phyloP scores from a whole-genome alignment of 306 rosid species.

The Neltuma alba region DNA sequence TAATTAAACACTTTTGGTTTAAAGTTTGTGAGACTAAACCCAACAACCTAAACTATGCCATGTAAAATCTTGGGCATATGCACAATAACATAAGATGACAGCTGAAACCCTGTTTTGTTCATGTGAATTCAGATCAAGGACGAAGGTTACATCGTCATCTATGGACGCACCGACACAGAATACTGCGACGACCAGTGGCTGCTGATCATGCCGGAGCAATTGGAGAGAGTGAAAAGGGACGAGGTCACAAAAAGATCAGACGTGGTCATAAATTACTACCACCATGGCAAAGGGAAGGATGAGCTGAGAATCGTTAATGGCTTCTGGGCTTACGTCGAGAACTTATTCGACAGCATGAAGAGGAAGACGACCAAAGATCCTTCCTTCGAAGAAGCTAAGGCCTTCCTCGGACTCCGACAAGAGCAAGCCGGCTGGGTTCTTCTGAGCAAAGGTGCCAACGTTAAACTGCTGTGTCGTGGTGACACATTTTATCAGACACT shows the following conservation, averaged over 20 bases:
- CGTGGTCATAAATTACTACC: constrained; percentile 30
- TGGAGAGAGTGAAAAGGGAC: constrained; percentile 36
- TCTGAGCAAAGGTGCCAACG: constrained; percentile 48
- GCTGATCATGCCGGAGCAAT: background rate
- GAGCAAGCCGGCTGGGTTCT: constrained; percentile 44
- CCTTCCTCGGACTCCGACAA: constrained; percentile 37
- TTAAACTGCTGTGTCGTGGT: constrained; percentile 37
- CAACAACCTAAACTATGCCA: no score
- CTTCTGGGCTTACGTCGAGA: constrained; percentile 46
- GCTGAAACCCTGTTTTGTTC: background rate
- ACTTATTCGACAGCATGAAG: constrained; percentile 39
- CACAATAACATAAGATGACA: no score
- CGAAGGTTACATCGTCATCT: constrained; percentile 44
- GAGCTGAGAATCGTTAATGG: constrained; percentile 3
- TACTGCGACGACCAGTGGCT: constrained; percentile 12
- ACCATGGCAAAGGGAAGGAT: constrained; percentile 41
- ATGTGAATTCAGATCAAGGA: constrained; percentile 39
- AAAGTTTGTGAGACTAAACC: no score
- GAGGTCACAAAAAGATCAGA: constrained; percentile 38
- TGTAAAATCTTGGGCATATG: background rate
- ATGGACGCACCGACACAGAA: constrained; percentile 34
- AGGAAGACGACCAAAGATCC: constrained; percentile 40
- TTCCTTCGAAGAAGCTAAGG: constrained; percentile 35
- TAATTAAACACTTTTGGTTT: no score
- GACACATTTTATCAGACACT: constrained; percentile 32